phyloP scores from a whole-genome alignment of 345 rosid genomes.

The Melastoma malabathricum region DNA sequence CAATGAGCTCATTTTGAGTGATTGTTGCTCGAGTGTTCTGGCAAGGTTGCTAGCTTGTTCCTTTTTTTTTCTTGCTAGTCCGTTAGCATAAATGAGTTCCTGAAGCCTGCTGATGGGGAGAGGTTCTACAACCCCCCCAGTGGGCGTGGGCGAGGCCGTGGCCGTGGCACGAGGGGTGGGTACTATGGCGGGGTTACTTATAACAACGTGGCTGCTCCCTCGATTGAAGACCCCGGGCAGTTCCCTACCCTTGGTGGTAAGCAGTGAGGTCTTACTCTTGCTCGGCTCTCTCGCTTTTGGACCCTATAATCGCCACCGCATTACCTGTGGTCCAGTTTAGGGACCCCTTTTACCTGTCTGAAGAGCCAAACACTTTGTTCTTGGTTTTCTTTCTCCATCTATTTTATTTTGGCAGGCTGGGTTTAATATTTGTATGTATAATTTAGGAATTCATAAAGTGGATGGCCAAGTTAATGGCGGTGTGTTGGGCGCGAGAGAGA shows the following conservation, averaged over 20 bases:
- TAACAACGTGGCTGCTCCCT: constrained; percentile 26
- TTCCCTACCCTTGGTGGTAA: constrained; percentile 75
- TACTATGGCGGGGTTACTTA: background rate
- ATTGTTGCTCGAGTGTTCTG: background rate
- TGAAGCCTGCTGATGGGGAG: constrained; percentile 79
- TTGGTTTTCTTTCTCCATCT: no score
- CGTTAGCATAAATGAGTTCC: constrained; percentile 68
- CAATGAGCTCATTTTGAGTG: no score
- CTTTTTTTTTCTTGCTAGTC: constrained; percentile 25
- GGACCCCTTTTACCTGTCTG: no score
- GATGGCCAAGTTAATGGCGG: no score
- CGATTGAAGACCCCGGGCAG: constrained; percentile 60
- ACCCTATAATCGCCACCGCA: background rate
- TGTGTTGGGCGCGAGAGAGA: no score
- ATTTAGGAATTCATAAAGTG: no score
- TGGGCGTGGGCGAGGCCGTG: constrained; percentile 52
- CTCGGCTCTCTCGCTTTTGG: background rate
- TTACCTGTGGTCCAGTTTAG: background rate
- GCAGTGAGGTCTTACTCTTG: constrained; percentile 25
- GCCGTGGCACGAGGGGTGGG: constrained; percentile 40
- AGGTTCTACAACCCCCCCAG: constrained; percentile 23
- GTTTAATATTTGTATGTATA: no score
- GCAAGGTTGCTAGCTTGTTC: background rate
- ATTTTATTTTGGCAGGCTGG: no score
- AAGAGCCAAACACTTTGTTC: no score